Conservation (phyloP, 2,329 filamentous ascomycete species). For the Sclerotinia spermophila region DNA sequence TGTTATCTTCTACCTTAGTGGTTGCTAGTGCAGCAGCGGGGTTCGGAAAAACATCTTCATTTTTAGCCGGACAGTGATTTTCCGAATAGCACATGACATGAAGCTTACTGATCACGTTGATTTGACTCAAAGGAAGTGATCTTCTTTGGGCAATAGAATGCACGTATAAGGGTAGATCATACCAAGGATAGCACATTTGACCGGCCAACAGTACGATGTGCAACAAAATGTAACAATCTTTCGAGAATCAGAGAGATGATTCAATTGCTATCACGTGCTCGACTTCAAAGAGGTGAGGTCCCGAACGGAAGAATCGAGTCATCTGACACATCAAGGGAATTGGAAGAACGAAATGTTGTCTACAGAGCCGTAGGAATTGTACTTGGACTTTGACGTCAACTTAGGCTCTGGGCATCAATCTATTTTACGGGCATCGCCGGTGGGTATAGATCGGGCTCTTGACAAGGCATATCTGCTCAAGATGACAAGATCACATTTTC, state of each 20-base stretch:
- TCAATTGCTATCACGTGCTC: not conserved
- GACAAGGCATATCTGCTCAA: not conserved
- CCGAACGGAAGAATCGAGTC: not conserved
- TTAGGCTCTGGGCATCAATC: not conserved
- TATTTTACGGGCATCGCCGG: slow-evolving; percentile 4
- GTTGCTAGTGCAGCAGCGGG: not conserved
- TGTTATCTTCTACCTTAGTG: slow-evolving; percentile 12
- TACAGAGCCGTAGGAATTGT: not conserved
- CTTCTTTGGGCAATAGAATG: not conserved
- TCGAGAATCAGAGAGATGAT: not conserved
- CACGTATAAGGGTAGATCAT: not conserved
- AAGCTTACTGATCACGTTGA: not conserved
- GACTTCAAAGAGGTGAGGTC: too few relatives aligned
- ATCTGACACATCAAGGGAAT: not conserved
- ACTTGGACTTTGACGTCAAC: not conserved
- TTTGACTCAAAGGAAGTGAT: not conserved
- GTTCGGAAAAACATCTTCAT: not conserved
- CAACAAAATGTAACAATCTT: slow-evolving; percentile 1
- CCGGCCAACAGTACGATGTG: slow-evolving; percentile 13
- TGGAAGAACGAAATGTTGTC: not conserved
- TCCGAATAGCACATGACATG: not conserved
- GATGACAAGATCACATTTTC: slow-evolving; percentile 17
- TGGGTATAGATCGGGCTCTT: slow-evolving; percentile 1
- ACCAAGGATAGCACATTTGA: not conserved
- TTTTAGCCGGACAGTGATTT: not conserved